Evolutionary conservation across 192 early-diverging fungal species (phyloP).

Genomic region (Gonapodya sp.): DNA sequence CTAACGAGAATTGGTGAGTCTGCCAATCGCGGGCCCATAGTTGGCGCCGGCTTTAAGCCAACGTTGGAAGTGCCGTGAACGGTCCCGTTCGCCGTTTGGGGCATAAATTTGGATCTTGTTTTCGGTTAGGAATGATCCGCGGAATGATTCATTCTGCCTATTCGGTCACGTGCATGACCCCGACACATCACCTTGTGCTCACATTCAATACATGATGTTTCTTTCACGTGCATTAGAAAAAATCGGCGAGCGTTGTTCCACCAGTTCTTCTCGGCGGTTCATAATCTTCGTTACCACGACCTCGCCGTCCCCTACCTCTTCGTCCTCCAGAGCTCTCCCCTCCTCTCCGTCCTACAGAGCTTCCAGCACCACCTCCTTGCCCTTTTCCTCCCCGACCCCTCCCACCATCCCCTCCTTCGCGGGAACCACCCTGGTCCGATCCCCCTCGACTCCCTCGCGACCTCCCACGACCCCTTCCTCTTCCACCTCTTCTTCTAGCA

Average conservation of each 20-base stretch:
- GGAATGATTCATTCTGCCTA: too few relatives aligned
- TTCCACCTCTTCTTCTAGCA: conserved; percentile 6
- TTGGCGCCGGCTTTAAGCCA: too few relatives aligned
- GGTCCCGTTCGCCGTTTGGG: too few relatives aligned
- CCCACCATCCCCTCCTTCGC: conserved; percentile 14
- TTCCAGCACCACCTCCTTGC: conserved; percentile 5
- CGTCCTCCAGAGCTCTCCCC: too few relatives aligned
- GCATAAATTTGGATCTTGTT: too few relatives aligned
- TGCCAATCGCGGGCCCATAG: not conserved
- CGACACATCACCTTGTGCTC: not conserved
- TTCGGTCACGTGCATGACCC: not conserved
- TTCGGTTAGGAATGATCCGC: too few relatives aligned
- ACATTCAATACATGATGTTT: not conserved
- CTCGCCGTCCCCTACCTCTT: not conserved
- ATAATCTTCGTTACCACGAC: not conserved
- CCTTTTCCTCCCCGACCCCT: conserved; percentile 16
- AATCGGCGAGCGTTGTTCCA: not conserved
- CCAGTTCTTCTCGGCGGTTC: not conserved
- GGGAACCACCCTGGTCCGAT: conserved; percentile 15
- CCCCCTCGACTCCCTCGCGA: conserved; percentile 12
- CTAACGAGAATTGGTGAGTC: not conserved
- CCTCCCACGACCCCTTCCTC: conserved; percentile 9
- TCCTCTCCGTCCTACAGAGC: not conserved
- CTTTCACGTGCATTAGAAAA: not conserved
- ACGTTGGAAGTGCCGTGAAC: too few relatives aligned